phyloP scores from a whole-genome alignment of 2,329 filamentous ascomycete genomes.

The Rugonectria rugulosa region DNA sequence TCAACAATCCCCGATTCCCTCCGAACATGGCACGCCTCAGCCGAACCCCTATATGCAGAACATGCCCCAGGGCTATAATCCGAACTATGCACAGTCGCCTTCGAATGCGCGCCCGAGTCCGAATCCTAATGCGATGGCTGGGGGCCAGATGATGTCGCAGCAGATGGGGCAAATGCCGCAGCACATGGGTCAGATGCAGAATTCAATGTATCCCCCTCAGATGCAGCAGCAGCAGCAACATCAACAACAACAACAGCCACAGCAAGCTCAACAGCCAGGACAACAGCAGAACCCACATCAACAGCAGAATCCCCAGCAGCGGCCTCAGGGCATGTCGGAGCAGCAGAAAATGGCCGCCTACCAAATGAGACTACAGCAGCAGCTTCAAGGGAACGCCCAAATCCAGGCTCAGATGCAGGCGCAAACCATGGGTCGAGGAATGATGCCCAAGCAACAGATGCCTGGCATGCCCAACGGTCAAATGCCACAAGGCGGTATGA shows the following conservation, averaged over 20 bases:
- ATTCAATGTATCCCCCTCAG: slow-evolving; percentile 48
- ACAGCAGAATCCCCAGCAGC: slow-evolving; percentile 49
- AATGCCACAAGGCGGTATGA: slow-evolving; percentile 57
- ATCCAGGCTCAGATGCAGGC: slow-evolving; percentile 61
- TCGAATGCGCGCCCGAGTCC: slow-evolving; percentile 64
- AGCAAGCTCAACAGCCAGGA: slow-evolving; percentile 62
- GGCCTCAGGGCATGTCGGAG: slow-evolving; percentile 55
- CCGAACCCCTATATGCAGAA: slow-evolving; percentile 72
- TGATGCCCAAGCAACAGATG: slow-evolving; percentile 62
- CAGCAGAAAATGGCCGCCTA: slow-evolving; percentile 80
- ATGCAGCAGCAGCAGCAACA: slow-evolving; percentile 53
- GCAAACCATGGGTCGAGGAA: slow-evolving; percentile 54
- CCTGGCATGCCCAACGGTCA: slow-evolving; percentile 63
- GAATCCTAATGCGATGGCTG: slow-evolving; percentile 59
- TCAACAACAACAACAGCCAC: slow-evolving; percentile 65
- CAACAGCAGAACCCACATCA: slow-evolving; percentile 28
- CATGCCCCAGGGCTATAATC: slow-evolving; percentile 66
- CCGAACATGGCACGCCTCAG: slow-evolving; percentile 80
- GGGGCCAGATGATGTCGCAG: slow-evolving; percentile 62
- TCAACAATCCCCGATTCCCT: slow-evolving; percentile 78
- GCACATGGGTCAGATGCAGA: slow-evolving; percentile 60
- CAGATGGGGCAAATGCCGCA: slow-evolving; percentile 56
- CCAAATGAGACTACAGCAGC: slow-evolving; percentile 83
- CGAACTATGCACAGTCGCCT: slow-evolving; percentile 64
- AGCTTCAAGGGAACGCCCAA: slow-evolving; percentile 67